These are phyloP conservation scores for Triticum urartu DNA, from an alignment of 176 grass and related monocot species.

Conservation along the genomic window DNA sequence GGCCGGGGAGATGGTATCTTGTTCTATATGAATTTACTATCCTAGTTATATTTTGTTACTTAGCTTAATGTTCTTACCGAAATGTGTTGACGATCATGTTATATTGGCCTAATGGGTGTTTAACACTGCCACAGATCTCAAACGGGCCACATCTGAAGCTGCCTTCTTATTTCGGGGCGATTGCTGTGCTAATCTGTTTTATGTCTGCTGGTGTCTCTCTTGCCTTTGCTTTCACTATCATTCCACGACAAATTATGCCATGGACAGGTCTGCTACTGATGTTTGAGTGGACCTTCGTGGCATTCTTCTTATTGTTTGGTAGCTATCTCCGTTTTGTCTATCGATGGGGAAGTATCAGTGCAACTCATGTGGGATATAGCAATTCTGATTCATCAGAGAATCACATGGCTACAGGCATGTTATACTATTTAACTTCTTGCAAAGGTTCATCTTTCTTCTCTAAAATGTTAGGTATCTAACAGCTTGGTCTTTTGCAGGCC, in stretches of 20 bases:
- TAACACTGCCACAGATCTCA: slow-evolving; percentile 49
- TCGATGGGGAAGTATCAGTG: slow-evolving; percentile 58
- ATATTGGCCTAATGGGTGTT: slow-evolving; percentile 24
- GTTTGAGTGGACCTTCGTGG: slow-evolving; percentile 71
- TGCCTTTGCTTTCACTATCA: slow-evolving; percentile 61
- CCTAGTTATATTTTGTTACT: not conserved
- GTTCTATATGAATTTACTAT: slow-evolving; percentile 8
- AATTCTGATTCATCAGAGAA: slow-evolving; percentile 50
- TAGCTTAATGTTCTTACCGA: not conserved
- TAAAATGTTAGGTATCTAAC: slow-evolving; percentile 3
- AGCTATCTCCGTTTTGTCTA: slow-evolving; percentile 65
- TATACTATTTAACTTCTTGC: slow-evolving; percentile 24
- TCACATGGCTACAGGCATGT: slow-evolving; percentile 63
- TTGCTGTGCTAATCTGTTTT: slow-evolving; percentile 61
- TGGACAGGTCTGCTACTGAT: slow-evolving; percentile 84
- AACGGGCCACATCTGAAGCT: slow-evolving; percentile 48
- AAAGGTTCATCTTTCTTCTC: not conserved
- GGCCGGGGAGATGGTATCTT: not conserved
- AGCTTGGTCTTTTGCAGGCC: slow-evolving; percentile 46
- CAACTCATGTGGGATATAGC: slow-evolving; percentile 47
- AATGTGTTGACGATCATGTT: slow-evolving; percentile 15
- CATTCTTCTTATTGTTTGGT: slow-evolving; percentile 76
- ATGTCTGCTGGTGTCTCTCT: slow-evolving; percentile 56
- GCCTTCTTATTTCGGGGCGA: slow-evolving; percentile 66
- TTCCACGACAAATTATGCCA: slow-evolving; percentile 80